Conservation (phyloP, 148 eudicot genomes). For the Camellia sinensis region DNA sequence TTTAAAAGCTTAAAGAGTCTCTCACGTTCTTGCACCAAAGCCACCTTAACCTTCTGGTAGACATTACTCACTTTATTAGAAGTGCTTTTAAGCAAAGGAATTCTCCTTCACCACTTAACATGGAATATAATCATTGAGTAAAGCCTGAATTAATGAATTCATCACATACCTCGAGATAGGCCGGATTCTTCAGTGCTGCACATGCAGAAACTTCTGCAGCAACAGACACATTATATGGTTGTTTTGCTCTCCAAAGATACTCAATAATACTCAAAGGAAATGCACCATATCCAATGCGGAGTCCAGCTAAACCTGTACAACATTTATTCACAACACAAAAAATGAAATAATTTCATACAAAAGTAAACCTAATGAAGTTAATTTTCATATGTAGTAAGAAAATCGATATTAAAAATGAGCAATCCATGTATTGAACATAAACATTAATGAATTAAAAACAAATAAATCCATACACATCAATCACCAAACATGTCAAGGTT, state of each 20-base stretch:
- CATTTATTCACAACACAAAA: background rate
- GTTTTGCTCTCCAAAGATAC: constrained; percentile 95
- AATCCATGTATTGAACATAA: background rate
- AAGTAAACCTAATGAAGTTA: background rate
- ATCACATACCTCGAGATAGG: constrained; percentile 64
- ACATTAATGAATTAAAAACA: too few species aligned
- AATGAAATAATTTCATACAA: background rate
- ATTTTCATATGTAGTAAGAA: background rate
- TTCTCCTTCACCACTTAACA: background rate
- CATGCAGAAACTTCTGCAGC: constrained; percentile 98
- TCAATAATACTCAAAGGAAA: constrained; percentile 86
- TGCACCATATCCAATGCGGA: constrained; percentile 94
- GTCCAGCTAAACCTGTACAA: constrained; percentile 78
- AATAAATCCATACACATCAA: background rate
- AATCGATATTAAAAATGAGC: constrained; percentile 2
- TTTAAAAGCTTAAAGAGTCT: constrained; percentile 74
- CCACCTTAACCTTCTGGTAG: constrained; percentile 75
- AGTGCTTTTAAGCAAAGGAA: constrained; percentile 1
- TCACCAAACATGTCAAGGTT: constrained; percentile 2
- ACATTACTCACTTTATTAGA: constrained; percentile 11
- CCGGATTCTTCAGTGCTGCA: constrained; percentile 81
- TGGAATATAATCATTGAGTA: background rate
- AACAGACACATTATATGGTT: constrained; percentile 95
- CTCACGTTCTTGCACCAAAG: constrained; percentile 80
- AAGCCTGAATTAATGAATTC: background rate